Evolutionary conservation across 2,329 filamentous ascomycete genomes (phyloP).

Genomic region (Penicillium italicum): DNA sequence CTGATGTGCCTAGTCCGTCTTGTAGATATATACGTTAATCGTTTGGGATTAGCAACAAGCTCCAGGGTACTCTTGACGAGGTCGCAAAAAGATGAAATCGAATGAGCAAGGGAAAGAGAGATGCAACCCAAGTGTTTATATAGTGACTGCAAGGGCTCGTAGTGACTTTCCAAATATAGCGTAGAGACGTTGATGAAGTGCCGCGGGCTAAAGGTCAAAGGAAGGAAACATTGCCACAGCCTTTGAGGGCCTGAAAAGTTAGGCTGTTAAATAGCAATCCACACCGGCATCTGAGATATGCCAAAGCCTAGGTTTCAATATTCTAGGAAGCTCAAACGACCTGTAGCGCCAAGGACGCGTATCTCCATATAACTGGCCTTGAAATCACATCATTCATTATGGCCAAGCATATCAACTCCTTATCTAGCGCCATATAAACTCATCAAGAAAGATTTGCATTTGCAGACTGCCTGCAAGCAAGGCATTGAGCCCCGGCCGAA

Average conservation of each 20-base stretch:
- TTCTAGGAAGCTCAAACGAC: not conserved
- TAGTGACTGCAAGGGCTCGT: too few relatives aligned
- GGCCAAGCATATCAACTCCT: slow-evolving; percentile 3
- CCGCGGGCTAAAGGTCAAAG: too few relatives aligned
- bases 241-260: not conserved
- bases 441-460: not conserved
- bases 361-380: not conserved
- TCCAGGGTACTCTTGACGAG: too few relatives aligned
- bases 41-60: too few relatives aligned
- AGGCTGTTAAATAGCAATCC: not conserved
- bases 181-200: too few relatives aligned
- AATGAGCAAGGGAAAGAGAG: too few relatives aligned
- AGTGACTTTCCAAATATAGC: too few relatives aligned
- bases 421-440: slow-evolving; percentile 4
- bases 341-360: not conserved
- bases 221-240: too few relatives aligned
- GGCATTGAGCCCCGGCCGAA: not conserved
- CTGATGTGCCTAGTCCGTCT: too few relatives aligned
- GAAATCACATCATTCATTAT: slow-evolving; percentile 1
- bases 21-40: too few relatives aligned
- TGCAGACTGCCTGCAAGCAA: not conserved
- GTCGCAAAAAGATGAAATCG: too few relatives aligned
- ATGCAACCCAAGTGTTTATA: too few relatives aligned
- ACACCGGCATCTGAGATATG: not conserved
- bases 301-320: not conserved